Percentiles rank a stretch among this genome's conserved stretches.
phyloP scores from a whole-genome alignment of 345 rosid genomes.

The Microthlaspi erraticum region DNA sequence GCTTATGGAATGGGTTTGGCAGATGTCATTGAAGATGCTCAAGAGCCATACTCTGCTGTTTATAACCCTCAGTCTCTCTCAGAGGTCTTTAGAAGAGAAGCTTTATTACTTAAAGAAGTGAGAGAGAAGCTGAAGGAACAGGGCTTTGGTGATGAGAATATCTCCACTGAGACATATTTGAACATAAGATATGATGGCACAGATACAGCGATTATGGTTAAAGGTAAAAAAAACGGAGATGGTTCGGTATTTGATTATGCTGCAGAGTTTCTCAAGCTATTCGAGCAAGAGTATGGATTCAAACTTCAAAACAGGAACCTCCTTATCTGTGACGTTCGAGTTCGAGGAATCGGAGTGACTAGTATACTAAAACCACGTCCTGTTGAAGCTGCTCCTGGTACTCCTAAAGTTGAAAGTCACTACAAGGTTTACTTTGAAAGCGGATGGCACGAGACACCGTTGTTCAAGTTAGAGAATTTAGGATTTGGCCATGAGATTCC shows the following conservation, averaged over 20 bases:
- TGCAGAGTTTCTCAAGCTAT: slow-evolving; percentile 74
- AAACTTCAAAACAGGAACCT: slow-evolving; percentile 78
- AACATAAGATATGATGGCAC: slow-evolving; percentile 95
- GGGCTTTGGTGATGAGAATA: slow-evolving; percentile 73
- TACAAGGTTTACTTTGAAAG: slow-evolving; percentile 74
- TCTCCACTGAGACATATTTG: slow-evolving; percentile 72
- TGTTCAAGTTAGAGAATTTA: slow-evolving; percentile 78
- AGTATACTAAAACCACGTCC: slow-evolving; percentile 80
- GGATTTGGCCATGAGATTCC: slow-evolving; percentile 69
- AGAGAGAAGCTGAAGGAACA: slow-evolving; percentile 73
- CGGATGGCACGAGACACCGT: slow-evolving; percentile 77
- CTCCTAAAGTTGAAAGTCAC: slow-evolving; percentile 64
- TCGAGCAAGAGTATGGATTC: slow-evolving; percentile 93
- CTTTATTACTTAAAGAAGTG: slow-evolving; percentile 57
- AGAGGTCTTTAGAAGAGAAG: slow-evolving; percentile 76
- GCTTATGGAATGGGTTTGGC: slow-evolving; percentile 99
- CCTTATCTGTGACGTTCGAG: slow-evolving; percentile 85
- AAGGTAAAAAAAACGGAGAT: slow-evolving; percentile 53
- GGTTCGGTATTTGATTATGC: slow-evolving; percentile 64
- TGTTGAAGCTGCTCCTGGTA: slow-evolving; percentile 51
- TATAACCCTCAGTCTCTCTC: slow-evolving; percentile 66
- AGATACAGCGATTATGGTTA: slow-evolving; percentile 98
- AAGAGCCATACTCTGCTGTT: slow-evolving; percentile 89
- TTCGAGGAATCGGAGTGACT: slow-evolving; percentile 90
- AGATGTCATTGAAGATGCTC: slow-evolving; percentile 95